Evolutionary conservation across 2,329 filamentous ascomycete species (phyloP), one percentile per base, ranked within the genome.

Genomic region (Exophiala viscosa): DNA sequence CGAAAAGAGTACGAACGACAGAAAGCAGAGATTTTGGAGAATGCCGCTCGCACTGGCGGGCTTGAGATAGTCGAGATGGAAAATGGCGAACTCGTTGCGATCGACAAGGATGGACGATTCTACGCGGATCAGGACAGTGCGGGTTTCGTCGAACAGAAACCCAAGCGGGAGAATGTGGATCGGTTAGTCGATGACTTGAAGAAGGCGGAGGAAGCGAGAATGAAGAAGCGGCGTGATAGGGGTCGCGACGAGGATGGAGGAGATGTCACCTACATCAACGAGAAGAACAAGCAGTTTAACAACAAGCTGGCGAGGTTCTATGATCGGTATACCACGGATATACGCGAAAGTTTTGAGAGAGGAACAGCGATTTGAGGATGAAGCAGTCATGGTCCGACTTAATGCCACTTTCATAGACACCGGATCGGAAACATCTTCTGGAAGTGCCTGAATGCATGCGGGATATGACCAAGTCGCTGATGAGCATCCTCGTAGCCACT

Each of bases 261-360:
- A 23, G 93, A 99, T 71, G 88, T 97, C 64, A 97, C 92, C 6
- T 97, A 96, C 73, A 99, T 99, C 81, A 99, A 99, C 74, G 90
- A 96, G 74, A 96, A 99, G 86, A 99, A 99, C 79, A 97, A 97
- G 79, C 90, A 96, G 79, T 99, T 99, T 77, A 99, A 99, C 83
- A 85, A 95, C 76, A 97, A 99, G 76, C 77, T 99, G 70, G 79
- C 87, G 48, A 80, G 93, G 61, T 99, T 97, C 76, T 99, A 99
- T 74, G 93, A 99, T 75, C 95, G 96, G 77, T 99, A 99, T 72
- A 99, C 93, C 41, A 84, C 88, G 31, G 93, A 99, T 70, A 97
- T 99, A 64, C 80, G 93, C 67, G 93, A 99, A 67, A 96, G 88
- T 71, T 99, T 99, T 69, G 93, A 99, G 80, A 83, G 93, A 60